phyloP scores from a whole-genome alignment of 306 rosid species.

The Quercus aquifolioides region DNA sequence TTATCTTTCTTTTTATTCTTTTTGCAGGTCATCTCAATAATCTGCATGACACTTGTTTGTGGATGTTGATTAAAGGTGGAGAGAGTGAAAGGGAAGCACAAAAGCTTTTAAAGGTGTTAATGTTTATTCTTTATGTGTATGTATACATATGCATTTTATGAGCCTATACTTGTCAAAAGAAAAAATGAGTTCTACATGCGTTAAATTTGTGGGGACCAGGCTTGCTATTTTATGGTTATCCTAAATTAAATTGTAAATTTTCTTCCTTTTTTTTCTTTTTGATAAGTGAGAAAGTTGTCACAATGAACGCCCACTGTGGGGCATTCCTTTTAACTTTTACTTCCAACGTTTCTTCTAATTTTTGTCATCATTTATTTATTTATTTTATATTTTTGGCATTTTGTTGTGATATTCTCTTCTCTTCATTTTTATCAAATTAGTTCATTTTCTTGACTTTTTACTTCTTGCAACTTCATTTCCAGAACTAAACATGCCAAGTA shows the following conservation, averaged over 20 bases:
- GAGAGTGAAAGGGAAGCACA: slow-evolving; percentile 52
- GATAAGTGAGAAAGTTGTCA: too few species aligned
- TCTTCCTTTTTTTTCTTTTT: too few species aligned
- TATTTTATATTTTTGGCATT: background rate
- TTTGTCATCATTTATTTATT: background rate
- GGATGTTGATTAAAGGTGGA: slow-evolving; percentile 65
- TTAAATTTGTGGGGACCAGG: background rate
- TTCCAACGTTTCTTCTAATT: background rate
- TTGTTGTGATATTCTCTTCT: background rate
- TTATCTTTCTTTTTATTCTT: too few species aligned
- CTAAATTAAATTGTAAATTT: background rate
- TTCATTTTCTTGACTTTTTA: too few species aligned
- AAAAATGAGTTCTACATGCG: background rate
- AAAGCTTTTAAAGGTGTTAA: slow-evolving; percentile 37
- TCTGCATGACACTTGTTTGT: slow-evolving; percentile 56
- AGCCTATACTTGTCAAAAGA: background rate
- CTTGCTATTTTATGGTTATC: background rate
- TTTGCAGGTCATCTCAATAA: slow-evolving; percentile 54
- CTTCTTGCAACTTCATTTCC: too few species aligned
- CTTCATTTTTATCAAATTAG: too few species aligned
- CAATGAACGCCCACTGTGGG: too few species aligned
- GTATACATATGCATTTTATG: background rate
- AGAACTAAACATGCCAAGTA: too few species aligned
- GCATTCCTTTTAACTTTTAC: background rate
- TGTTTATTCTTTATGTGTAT: background rate